These are phyloP conservation scores for Coemansia sp. DNA, from an alignment of 192 early-diverging fungal genomes.

Conservation along the genomic window DNA sequence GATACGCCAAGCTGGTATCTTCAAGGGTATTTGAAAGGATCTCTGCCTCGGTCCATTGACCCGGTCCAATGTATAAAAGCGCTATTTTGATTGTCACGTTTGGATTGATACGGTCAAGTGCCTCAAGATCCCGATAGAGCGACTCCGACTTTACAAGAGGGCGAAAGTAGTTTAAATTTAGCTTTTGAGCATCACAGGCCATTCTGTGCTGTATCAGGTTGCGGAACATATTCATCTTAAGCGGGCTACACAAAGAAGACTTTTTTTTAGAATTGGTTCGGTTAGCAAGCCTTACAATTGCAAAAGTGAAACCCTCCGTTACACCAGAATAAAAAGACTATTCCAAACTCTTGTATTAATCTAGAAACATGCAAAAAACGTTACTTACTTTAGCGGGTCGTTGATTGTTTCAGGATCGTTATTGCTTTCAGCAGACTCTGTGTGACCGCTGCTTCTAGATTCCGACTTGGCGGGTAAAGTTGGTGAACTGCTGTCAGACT, in stretches of 20 bases:
- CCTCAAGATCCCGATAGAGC: slow-evolving; percentile 31
- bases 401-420: not conserved
- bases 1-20: slow-evolving; percentile 68
- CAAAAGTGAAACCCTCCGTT: no score
- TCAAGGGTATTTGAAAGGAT: slow-evolving; percentile 78
- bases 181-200: slow-evolving; percentile 11
- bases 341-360: no score
- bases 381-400: slow-evolving; percentile 5
- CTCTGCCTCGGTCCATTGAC: slow-evolving; percentile 85
- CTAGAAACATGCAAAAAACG: no score
- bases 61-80: slow-evolving; percentile 85
- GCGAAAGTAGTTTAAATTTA: slow-evolving; percentile 18
- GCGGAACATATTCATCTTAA: slow-evolving; percentile 34
- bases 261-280: not conserved
- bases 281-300: no score
- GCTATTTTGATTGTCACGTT: slow-evolving; percentile 89
- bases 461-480: no score
- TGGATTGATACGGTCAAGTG: slow-evolving; percentile 35
- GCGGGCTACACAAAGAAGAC: slow-evolving; percentile 19
- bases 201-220: slow-evolving; percentile 29
- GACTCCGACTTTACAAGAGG: slow-evolving; percentile 31
- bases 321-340: no score
- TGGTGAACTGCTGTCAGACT: no score
- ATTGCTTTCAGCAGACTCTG: not conserved
- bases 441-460: not conserved